phyloP scores from a whole-genome alignment of 371 early-diverging fungal species.

The Rhizopus arrhizus region DNA sequence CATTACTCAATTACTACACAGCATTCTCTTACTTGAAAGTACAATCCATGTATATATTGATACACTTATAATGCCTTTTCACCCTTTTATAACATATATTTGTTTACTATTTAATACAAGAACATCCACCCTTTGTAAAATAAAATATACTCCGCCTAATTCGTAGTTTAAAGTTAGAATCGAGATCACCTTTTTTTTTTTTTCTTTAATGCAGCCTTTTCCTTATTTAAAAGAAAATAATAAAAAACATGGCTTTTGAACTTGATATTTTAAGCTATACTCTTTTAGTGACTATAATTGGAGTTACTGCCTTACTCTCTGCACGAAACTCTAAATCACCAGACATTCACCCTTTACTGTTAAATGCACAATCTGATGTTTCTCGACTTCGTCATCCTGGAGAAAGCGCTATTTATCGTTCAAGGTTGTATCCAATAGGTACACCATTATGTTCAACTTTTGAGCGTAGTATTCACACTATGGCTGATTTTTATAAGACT shows the following conservation, averaged over 20 bases:
- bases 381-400: conserved; percentile 62
- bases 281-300: conserved; percentile 43
- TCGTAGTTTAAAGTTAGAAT: too few relatives aligned
- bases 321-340: conserved; percentile 63
- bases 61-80: neutral
- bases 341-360: conserved; percentile 77
- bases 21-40: neutral
- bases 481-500: conserved; percentile 55
- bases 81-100: neutral
- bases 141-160: neutral
- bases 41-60: conserved; percentile 1
- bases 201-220: too few relatives aligned
- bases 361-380: conserved; percentile 72
- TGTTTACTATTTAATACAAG: neutral
- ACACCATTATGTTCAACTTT: conserved; percentile 49
- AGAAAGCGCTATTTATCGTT: conserved; percentile 76
- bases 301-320: conserved; percentile 46
- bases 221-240: too few relatives aligned
- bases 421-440: conserved; percentile 67
- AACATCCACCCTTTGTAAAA: neutral
- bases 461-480: conserved; percentile 51
- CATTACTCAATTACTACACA: neutral
- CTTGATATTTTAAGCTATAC: conserved; percentile 50
- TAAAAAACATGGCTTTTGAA: conserved; percentile 38
- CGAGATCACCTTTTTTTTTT: too few relatives aligned